Evolutionary conservation across 805 yeast species (phyloP).

Genomic region (Debaryomyces hansenii): DNA sequence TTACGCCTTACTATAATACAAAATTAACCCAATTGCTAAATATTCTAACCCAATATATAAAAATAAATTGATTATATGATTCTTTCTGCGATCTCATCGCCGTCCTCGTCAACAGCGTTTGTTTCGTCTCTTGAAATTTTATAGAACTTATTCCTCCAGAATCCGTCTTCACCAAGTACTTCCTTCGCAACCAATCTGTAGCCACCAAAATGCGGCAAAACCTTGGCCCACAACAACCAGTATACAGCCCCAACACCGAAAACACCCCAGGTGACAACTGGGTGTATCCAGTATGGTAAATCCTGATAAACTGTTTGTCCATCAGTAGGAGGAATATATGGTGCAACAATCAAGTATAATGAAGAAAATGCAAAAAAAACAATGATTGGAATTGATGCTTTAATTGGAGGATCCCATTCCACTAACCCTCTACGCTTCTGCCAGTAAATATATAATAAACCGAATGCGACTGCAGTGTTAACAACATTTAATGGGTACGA

Average conservation of each 20-base stretch:
- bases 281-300: slow-evolving; percentile 76
- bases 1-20: no score
- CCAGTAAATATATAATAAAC: slow-evolving; percentile 58
- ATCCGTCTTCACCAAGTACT: slow-evolving; percentile 64
- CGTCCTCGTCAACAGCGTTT: not conserved
- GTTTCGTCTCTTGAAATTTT: slow-evolving; percentile 22
- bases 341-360: slow-evolving; percentile 69
- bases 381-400: slow-evolving; percentile 62
- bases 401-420: slow-evolving; percentile 72
- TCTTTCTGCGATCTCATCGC: not conserved
- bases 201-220: slow-evolving; percentile 56
- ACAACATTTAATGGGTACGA: slow-evolving; percentile 81
- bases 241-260: slow-evolving; percentile 64
- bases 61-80: not conserved
- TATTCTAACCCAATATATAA: not conserved
- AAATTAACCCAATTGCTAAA: not conserved
- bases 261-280: slow-evolving; percentile 80
- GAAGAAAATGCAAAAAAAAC: slow-evolving; percentile 65
- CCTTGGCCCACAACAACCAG: slow-evolving; percentile 63
- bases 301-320: slow-evolving; percentile 68
- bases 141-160: slow-evolving; percentile 64
- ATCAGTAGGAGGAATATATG: slow-evolving; percentile 70
- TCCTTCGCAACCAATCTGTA: slow-evolving; percentile 54
- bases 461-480: slow-evolving; percentile 63
- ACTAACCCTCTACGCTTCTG: slow-evolving; percentile 48